Conservation (phyloP, 179 eudicot species). For the Carnegiea gigantea region DNA sequence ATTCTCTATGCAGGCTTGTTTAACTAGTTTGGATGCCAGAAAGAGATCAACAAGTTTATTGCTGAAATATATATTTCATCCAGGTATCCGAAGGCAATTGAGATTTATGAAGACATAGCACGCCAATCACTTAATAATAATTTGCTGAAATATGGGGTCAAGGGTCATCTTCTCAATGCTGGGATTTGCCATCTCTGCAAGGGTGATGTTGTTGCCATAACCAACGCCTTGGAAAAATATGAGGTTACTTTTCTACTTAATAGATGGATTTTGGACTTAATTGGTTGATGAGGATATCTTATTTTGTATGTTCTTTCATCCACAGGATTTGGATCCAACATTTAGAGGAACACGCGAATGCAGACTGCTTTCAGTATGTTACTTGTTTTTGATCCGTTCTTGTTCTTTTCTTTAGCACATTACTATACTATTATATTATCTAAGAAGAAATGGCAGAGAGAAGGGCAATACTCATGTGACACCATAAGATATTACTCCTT, state of each 20-base stretch:
- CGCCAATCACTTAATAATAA: constrained; percentile 68
- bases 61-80: constrained; percentile 6
- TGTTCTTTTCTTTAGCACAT: background rate
- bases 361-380: constrained; percentile 62
- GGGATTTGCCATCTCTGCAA: constrained; percentile 96
- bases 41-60: background rate
- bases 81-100: constrained; percentile 83
- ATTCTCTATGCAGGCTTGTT: background rate
- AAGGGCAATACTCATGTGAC: background rate
- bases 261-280: background rate
- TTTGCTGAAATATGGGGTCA: constrained; percentile 82
- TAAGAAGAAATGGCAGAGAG: background rate
- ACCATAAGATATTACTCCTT: background rate
- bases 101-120: constrained; percentile 82
- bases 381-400: constrained; percentile 6
- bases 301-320: constrained; percentile 5
- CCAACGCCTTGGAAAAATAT: constrained; percentile 79
- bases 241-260: constrained; percentile 48
- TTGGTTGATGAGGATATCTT: background rate
- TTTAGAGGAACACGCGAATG: constrained; percentile 70
- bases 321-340: constrained; percentile 72
- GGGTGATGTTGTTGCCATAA: constrained; percentile 75
- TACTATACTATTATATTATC: background rate
- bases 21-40: constrained; percentile 8
- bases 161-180: constrained; percentile 93